Evolutionary conservation across 2,329 filamentous ascomycete genomes (phyloP).

Genomic region (Talaromyces rugulosus): DNA sequence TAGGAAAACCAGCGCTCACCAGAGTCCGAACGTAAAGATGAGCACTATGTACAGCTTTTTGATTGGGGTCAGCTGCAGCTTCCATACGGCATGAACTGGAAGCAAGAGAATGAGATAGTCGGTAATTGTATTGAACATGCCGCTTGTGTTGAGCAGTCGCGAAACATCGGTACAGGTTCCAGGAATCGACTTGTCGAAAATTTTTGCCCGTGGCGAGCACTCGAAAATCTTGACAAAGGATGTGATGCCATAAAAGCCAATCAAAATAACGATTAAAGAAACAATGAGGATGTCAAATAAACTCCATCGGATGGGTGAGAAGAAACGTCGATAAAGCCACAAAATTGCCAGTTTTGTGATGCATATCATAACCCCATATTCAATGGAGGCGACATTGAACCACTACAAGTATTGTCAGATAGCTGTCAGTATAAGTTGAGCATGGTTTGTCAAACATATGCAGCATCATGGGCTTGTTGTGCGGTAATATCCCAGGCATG

Average conservation of each 20-base stretch:
- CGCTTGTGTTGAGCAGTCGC: constrained; percentile 5
- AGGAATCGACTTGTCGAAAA: constrained; percentile 9
- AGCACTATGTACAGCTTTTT: constrained; percentile 2
- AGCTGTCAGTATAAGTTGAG: not conserved
- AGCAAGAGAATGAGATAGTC: constrained; percentile 13
- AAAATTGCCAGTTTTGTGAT: constrained; percentile 18
- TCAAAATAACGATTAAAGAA: constrained; percentile 9
- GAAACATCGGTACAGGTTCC: constrained; percentile 14
- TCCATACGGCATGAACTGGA: constrained; percentile 12
- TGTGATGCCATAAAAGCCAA: constrained; percentile 15
- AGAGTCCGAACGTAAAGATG: constrained; percentile 4
- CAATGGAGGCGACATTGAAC: constrained; percentile 13
- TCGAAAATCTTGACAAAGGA: constrained; percentile 15
- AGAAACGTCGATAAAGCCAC: constrained; percentile 17
- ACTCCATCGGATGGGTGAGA: constrained; percentile 10
- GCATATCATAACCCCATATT: constrained; percentile 17
- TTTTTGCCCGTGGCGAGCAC: constrained; percentile 14
- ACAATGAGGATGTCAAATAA: constrained; percentile 13
- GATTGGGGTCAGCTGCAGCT: constrained; percentile 9
- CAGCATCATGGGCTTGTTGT: not conserved
- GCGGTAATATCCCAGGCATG: constrained; percentile 4
- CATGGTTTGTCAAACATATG: not conserved
- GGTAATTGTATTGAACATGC: constrained; percentile 13
- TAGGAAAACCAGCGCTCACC: not conserved
- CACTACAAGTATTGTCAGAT: not conserved